Evolutionary conservation across 140 eudicot species (phyloP), one percentile per base, ranked within the genome.

Genomic region (Erigeron philadelphicus): DNA sequence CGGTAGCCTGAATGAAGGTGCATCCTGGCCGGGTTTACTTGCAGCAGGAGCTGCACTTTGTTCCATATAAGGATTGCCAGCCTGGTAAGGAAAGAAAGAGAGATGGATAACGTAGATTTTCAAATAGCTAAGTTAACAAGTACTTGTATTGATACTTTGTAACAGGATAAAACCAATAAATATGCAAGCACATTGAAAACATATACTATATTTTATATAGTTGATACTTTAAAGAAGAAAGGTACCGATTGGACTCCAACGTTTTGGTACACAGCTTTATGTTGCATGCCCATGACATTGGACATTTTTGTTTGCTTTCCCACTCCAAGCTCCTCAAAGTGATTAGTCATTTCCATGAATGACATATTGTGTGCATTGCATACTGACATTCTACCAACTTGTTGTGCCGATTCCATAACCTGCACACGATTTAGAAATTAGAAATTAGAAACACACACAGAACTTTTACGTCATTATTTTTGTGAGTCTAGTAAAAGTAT

Each of bases 351-450:
- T 80, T 93, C 98, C 78, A 67, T 62, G 81, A 77, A 93, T 45
- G 98, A 72, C 66, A 84, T 81, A 45, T 80, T 85, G 8, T 86
- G 85, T 59, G 84, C 87, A 19, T 76, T 84, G 84, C 87, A 75
- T 57, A 87, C 86, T 0, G 96, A 93, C 58, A 83, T 49, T 83
- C 94, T 80, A 42, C 88, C 94, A 19, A 83, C 96, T 78, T 93
- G 86, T 66, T 89, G 90, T 40, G 94, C 88, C 9, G 98, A 83
- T 44, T 89, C 98, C 82, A 85, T 76, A 11, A 87, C 98, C 98
- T 92, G 78, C 61, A 64, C 71, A 57, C 53, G n/a, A n/a, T n/a
- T n/a, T n/a, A n/a, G n/a, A n/a, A 19, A 57, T 60, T 44, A 61
- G 47, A 44, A 19, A 69, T 55, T 55, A 69, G 16, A 38, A 2